A percentile compares a stretch with the other conserved stretches of the same genome.
Conservation (phyloP, 2,329 filamentous ascomycete genomes). For the Monosporascus ibericus region DNA sequence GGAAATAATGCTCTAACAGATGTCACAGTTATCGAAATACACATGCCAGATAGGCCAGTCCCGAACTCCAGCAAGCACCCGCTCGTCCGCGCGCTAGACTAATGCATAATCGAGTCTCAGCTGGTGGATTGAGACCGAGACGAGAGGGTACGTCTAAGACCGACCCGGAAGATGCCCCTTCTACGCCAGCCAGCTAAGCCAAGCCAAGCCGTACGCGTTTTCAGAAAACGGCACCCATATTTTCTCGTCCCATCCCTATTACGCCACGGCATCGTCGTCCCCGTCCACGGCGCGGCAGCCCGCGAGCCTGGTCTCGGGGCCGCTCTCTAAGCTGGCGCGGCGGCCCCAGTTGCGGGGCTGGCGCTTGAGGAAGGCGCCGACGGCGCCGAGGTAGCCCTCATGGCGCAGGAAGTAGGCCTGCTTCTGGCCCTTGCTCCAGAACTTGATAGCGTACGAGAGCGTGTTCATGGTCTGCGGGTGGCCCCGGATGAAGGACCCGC, state of each 20-base stretch:
- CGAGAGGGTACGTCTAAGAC: too few species aligned
- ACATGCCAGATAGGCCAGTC: too few species aligned
- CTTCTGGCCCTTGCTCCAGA: conserved; percentile 91
- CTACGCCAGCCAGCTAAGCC: too few species aligned
- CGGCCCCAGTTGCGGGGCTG: conserved; percentile 90
- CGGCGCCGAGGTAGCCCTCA: conserved; percentile 89
- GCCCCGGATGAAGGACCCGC: conserved; percentile 91
- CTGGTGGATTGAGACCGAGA: too few species aligned
- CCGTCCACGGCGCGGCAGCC: not conserved
- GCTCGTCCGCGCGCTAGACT: too few species aligned
- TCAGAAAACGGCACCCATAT: too few species aligned
- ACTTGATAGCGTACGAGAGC: conserved; percentile 91
- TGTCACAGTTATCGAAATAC: too few species aligned
- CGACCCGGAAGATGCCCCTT: too few species aligned
- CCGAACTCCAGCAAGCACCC: too few species aligned
- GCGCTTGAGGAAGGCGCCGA: conserved; percentile 88
- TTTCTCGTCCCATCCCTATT: not conserved
- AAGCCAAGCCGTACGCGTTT: too few species aligned
- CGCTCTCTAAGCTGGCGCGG: conserved; percentile 65
- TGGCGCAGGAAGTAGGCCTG: conserved; percentile 94
- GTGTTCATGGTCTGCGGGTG: conserved; percentile 98
- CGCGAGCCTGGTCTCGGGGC: not conserved
- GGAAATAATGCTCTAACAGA: too few species aligned
- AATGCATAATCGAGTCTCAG: too few species aligned
- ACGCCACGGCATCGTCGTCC: not conserved